These are phyloP conservation scores for Sporothrix mexicana DNA, from an alignment of 2,329 filamentous ascomycete species.

Conservation along the genomic window DNA sequence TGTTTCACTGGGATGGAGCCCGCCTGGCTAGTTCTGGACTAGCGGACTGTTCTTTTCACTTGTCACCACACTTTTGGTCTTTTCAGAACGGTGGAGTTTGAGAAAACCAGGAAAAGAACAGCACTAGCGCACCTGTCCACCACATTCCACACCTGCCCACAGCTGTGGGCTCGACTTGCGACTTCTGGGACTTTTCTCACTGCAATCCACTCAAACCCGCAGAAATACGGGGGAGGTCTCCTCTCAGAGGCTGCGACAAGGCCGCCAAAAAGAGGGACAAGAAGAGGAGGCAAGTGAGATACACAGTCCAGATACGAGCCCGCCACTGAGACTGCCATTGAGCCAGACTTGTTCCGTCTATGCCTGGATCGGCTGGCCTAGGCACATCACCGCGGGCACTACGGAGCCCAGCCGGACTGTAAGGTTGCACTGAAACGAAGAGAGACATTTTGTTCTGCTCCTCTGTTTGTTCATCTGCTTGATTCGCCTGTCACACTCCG, in stretches of 20 bases:
- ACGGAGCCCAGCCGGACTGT: slow-evolving; percentile 23
- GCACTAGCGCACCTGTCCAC: neutral
- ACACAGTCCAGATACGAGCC: neutral
- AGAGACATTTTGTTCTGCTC: neutral
- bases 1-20: slow-evolving; percentile 36
- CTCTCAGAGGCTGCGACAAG: neutral
- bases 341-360: neutral
- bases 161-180: neutral
- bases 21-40: slow-evolving; percentile 19
- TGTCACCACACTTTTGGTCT: neutral
- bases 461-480: neutral
- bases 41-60: slow-evolving; percentile 8
- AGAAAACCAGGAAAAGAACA: slow-evolving; percentile 11
- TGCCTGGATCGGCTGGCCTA: slow-evolving; percentile 16
- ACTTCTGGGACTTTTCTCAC: slow-evolving; percentile 6
- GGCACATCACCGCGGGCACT: slow-evolving; percentile 22
- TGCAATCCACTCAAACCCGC: neutral
- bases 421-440: slow-evolving; percentile 22
- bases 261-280: neutral
- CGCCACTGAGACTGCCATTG: neutral
- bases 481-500: neutral
- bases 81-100: slow-evolving; percentile 11
- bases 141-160: too few species aligned
- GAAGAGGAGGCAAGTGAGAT: neutral
- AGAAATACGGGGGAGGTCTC: slow-evolving; percentile 33